phyloP scores from a whole-genome alignment of 805 yeast genomes.

The Candida chilensis region DNA sequence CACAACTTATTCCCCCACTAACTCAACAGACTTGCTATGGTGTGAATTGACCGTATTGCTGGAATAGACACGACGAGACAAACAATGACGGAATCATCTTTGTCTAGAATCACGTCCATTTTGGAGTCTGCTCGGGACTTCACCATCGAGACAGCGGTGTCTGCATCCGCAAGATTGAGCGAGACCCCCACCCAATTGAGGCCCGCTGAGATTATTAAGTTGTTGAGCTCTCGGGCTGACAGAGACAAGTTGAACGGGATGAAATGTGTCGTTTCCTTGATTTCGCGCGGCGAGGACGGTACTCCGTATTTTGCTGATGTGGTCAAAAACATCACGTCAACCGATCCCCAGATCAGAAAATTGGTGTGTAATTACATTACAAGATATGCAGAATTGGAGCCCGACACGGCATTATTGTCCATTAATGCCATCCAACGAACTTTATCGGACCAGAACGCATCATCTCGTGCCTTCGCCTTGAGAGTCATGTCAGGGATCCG shows the following conservation, averaged over 20 bases:
- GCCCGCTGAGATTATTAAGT: slow-evolving; percentile 56
- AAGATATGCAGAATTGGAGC: slow-evolving; percentile 74
- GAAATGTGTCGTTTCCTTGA: slow-evolving; percentile 27
- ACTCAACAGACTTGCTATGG: too few species aligned
- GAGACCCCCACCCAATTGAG: slow-evolving; percentile 53
- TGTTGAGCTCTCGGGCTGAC: slow-evolving; percentile 61
- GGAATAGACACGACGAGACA: too few species aligned
- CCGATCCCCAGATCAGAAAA: slow-evolving; percentile 53
- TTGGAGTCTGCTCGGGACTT: slow-evolving; percentile 73
- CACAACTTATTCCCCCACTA: too few species aligned
- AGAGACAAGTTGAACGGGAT: slow-evolving; percentile 35
- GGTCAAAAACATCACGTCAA: slow-evolving; percentile 75
- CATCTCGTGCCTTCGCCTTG: slow-evolving; percentile 62
- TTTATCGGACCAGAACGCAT: slow-evolving; percentile 60
- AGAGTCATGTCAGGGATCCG: slow-evolving; percentile 77
- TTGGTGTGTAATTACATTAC: slow-evolving; percentile 70
- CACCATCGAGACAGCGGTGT: slow-evolving; percentile 76
- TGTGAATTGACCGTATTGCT: too few species aligned
- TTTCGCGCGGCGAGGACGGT: slow-evolving; percentile 29
- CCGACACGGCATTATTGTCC: slow-evolving; percentile 82
- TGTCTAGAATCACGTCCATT: slow-evolving; percentile 57
- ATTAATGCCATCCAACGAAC: slow-evolving; percentile 89
- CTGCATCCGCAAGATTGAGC: slow-evolving; percentile 58
- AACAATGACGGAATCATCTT: slow-evolving; percentile 55
- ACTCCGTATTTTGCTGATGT: slow-evolving; percentile 66